Conservation (phyloP, 306 rosid species). For the peach (Prunus persica) region DNA sequence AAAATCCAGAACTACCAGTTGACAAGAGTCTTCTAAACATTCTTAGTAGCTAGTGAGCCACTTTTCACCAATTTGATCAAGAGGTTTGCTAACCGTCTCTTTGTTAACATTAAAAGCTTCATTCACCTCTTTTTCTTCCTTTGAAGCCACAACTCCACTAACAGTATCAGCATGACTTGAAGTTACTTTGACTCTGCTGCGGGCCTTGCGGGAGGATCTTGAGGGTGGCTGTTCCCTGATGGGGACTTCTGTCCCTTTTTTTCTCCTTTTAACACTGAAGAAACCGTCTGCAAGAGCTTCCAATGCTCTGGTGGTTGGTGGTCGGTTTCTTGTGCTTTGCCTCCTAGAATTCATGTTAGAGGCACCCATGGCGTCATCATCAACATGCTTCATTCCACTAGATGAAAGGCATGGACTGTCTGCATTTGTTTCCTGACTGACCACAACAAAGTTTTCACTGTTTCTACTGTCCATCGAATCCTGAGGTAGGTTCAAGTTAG, state of each 20-base stretch:
- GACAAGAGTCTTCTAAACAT: slow-evolving; percentile 6
- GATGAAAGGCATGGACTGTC: slow-evolving; percentile 20
- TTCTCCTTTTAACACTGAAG: slow-evolving; percentile 41
- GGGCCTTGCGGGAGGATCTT: slow-evolving; percentile 43
- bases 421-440: slow-evolving; percentile 14
- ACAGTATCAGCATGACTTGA: slow-evolving; percentile 29
- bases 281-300: slow-evolving; percentile 65
- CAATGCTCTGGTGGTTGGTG: slow-evolving; percentile 64
- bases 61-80: slow-evolving; percentile 31
- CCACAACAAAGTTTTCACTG: slow-evolving; percentile 12
- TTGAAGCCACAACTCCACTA: slow-evolving; percentile 15
- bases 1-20: slow-evolving; percentile 19
- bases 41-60: slow-evolving; percentile 26
- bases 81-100: slow-evolving; percentile 25
- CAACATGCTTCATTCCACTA: slow-evolving; percentile 17
- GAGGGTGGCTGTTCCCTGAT: slow-evolving; percentile 24
- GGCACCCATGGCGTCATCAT: slow-evolving; percentile 20
- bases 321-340: slow-evolving; percentile 75
- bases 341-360: slow-evolving; percentile 45
- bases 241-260: slow-evolving; percentile 22
- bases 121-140: slow-evolving; percentile 43
- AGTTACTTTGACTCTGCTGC: slow-evolving; percentile 34
- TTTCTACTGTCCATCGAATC: slow-evolving; percentile 29
- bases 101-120: slow-evolving; percentile 31
- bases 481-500: slow-evolving; percentile 30